These are phyloP conservation scores for Brasilioporus rufonigricans DNA, from an alignment of 768 basidiomycete species.

Conservation along the genomic window DNA sequence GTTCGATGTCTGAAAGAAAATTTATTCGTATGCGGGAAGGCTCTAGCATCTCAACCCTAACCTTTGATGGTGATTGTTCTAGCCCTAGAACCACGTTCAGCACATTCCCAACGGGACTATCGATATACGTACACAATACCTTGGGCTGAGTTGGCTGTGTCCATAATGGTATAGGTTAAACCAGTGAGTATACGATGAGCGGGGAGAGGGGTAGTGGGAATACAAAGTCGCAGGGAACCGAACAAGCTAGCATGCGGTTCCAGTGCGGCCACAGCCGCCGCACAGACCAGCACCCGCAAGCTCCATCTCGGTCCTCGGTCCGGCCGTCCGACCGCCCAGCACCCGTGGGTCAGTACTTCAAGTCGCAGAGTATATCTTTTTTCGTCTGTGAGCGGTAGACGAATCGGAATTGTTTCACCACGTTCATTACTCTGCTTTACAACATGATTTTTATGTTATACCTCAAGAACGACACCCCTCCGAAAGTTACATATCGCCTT, in stretches of 20 bases:
- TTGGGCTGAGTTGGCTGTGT: neutral
- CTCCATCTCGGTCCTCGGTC: no score
- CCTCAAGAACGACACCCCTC: no score
- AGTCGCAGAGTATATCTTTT: no score
- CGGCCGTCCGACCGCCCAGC: no score
- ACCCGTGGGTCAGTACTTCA: no score
- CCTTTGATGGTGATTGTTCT: neutral
- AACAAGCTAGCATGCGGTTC: neutral
- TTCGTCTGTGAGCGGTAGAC: no score
- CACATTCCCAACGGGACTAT: neutral
- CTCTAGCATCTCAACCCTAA: neutral
- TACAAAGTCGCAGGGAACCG: no score
- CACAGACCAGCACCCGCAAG: neutral
- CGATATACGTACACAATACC: neutral
- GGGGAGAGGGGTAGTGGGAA: neutral
- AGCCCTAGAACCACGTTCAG: neutral
- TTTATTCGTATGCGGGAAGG: no score
- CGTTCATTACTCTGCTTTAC: no score
- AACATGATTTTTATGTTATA: no score
- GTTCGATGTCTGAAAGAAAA: neutral
- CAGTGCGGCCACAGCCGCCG: neutral
- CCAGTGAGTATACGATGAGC: neutral
- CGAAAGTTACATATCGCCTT: no score
- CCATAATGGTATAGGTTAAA: neutral
- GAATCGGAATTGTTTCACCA: no score